Base-by-base conservation (phyloP, 2,329 filamentous ascomycete genomes). In the Colletotrichum limetticola region DNA sequence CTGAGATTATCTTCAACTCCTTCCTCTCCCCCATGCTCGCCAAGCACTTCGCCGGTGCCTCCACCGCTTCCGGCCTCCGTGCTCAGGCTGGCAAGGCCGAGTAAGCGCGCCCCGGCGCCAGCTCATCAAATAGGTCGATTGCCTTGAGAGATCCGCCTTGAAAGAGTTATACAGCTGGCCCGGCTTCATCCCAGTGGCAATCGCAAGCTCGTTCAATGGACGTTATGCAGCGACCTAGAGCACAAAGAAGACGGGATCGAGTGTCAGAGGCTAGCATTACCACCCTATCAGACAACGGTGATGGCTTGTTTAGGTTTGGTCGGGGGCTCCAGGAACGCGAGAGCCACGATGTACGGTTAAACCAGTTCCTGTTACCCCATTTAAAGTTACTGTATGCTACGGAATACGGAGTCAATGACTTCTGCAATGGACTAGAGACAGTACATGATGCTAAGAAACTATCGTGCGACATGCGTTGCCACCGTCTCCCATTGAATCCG, bases 1-100 rank as follows among this genome's bases (percentile, higher is more conserved):
- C 97, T 80, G 95, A 98, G 85, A 86, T 98, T 81, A 90, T 99
- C 87, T 99, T 98, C 94, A 93, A 94, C 85, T 98, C 95, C 76
- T 94, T 98, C 91, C 86, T 99, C 83, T 91, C 94, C 82, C 97
- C 97, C 79, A 91, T 97, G 80, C 93, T 98, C 83, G 91, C 94
- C 83, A 95, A 95, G 85, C 97, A 98, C 92, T 99, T 98, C 90
- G 85, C 87, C 79, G 78, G 83, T 78, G 81, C 84, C 78, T 94
- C 93, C 75, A 94, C 95, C 80, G 93, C 95, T 79, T 91, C 94
- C 83, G 94, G 95, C 86, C 93, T 98, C 80, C 94, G 95, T 78
- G 93, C 94, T 80, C 95, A 97, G 90, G 95, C 92, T 83, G 95
- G 93, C 86, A 94, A 92, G 85, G 85, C 87, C 79, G 90, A 93